Evolutionary conservation across 768 basidiomycete genomes (phyloP).

Genomic region (Nevesoporus exiguus): DNA sequence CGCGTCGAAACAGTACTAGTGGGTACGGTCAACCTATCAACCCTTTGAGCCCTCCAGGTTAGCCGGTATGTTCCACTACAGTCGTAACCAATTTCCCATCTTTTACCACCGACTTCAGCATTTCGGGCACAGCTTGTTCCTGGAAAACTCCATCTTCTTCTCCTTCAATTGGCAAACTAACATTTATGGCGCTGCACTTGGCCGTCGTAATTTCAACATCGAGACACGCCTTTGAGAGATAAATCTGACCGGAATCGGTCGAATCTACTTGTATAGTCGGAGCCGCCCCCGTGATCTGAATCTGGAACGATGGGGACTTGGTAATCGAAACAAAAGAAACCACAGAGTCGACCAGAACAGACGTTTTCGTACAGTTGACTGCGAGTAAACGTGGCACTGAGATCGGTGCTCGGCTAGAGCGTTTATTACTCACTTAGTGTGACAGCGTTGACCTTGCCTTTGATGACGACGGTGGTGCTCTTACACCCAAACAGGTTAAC

Average conservation of each 20-base stretch:
- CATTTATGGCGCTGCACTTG: conserved; percentile 91
- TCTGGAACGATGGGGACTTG: conserved; percentile 85
- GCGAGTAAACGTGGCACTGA: conserved; percentile 7
- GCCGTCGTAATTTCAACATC: conserved; percentile 86
- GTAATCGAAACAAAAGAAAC: conserved; percentile 91
- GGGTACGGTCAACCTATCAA: neutral
- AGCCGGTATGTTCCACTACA: conserved; percentile 84
- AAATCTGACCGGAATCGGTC: conserved; percentile 94
- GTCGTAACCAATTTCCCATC: conserved; percentile 84
- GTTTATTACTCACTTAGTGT: conserved; percentile 59
- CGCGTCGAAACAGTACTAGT: too few relatives aligned
- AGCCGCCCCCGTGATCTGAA: conserved; percentile 86
- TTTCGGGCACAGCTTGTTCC: conserved; percentile 91
- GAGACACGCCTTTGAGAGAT: conserved; percentile 80
- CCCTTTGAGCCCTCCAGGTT: conserved; percentile 1
- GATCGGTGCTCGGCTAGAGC: neutral
- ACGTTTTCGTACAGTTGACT: conserved; percentile 89
- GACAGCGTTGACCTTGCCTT: conserved; percentile 94
- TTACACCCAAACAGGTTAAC: conserved; percentile 92
- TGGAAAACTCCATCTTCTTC: conserved; percentile 91
- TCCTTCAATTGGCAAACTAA: conserved; percentile 79
- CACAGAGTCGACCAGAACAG: conserved; percentile 85
- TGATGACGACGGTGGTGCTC: conserved; percentile 74
- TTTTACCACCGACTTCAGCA: conserved; percentile 82
- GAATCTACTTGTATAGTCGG: conserved; percentile 94